Conservation (phyloP, 345 rosid genomes). For the Citrus reticulata region DNA sequence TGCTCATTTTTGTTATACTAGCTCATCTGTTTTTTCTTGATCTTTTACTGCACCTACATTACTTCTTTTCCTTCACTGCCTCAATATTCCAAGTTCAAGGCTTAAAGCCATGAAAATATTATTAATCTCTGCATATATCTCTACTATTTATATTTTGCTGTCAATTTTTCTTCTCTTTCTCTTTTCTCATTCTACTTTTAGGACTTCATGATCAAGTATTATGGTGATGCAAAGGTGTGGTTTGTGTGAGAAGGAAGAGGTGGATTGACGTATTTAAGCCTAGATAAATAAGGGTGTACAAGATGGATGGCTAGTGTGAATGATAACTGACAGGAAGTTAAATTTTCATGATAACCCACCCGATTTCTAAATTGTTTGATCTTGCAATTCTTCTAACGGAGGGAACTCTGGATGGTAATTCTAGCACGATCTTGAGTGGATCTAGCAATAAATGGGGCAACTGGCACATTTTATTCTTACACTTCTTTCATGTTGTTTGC, state of each 20-base stretch:
- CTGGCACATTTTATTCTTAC: neutral
- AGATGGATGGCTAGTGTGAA: neutral
- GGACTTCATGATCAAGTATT: neutral
- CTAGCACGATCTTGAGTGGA: neutral
- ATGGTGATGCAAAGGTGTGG: neutral
- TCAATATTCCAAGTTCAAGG: neutral
- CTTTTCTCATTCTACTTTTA: neutral
- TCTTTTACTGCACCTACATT: neutral
- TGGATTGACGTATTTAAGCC: neutral
- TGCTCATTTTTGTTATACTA: neutral
- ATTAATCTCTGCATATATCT: neutral
- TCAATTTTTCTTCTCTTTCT: neutral
- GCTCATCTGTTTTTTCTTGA: neutral
- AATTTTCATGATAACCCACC: neutral
- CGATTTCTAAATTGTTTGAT: neutral
- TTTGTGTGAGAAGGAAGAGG: neutral
- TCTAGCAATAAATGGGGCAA: neutral
- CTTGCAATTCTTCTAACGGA: neutral
- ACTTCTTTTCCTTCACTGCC: neutral
- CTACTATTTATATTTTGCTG: neutral
- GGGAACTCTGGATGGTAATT: neutral
- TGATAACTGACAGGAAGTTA: neutral
- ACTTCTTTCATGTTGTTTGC: neutral
- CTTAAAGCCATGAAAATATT: neutral
- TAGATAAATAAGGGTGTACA: neutral